phyloP scores from a whole-genome alignment of 2,329 filamentous ascomycete genomes.

The Mariannaea sp. region DNA sequence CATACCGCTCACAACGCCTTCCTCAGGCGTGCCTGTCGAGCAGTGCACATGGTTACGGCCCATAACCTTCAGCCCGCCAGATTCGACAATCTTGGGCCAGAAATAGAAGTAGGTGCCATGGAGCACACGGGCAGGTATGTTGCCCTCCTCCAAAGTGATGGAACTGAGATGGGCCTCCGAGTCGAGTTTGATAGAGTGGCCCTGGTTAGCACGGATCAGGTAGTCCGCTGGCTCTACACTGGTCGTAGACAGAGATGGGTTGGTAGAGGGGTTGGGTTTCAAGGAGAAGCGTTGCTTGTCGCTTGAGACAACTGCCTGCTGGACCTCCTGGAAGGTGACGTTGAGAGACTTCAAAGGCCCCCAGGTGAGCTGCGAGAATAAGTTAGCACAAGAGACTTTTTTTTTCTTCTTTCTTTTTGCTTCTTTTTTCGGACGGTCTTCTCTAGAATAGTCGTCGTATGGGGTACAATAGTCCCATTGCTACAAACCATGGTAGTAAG shows the following conservation, averaged over 20 bases:
- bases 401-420: no score
- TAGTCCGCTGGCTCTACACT: conserved; percentile 65
- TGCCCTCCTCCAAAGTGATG: conserved; percentile 62
- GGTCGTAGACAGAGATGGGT: conserved; percentile 29
- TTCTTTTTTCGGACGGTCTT: no score
- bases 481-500: no score
- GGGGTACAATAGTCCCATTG: no score
- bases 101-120: conserved; percentile 88
- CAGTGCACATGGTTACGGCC: conserved; percentile 88
- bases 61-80: conserved; percentile 83
- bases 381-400: neutral
- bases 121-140: conserved; percentile 70
- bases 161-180: conserved; percentile 72
- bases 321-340: conserved; percentile 76
- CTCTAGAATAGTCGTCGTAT: no score
- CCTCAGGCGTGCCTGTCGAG: conserved; percentile 70
- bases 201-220: conserved; percentile 94
- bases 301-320: conserved; percentile 70
- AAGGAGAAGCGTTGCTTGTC: conserved; percentile 92
- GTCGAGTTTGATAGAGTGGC: conserved; percentile 81
- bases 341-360: conserved; percentile 68
- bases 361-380: conserved; percentile 54
- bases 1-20: conserved; percentile 77
- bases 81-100: conserved; percentile 75
- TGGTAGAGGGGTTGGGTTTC: conserved; percentile 55